Evolutionary conservation across 495 filamentous ascomycete genomes (phyloP), one percentile per base, ranked within the genome.

Genomic region (Talaromyces ruber): DNA sequence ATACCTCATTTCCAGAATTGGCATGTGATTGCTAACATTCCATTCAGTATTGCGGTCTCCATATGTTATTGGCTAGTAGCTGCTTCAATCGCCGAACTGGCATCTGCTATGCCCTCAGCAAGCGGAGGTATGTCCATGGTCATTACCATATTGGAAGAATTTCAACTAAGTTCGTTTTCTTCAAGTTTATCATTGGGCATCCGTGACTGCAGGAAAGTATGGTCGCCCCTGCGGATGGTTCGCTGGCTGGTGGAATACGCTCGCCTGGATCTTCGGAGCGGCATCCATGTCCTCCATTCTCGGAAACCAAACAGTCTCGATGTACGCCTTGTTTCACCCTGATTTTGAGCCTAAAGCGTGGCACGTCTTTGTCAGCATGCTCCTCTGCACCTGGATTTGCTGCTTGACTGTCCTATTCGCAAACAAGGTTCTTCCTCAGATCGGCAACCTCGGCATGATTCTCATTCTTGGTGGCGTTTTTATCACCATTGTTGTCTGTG

Each of bases 131-230:
- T 21, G 67, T 64, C 6, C 11, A 26, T 52, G 64, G 61, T 16
- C 62, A 63, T 5, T 3, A 18, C 47, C 18, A 34, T 2, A 45
- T 43, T 28, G 14, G 58, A 24, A 14, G 18, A 7, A 24, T 59
- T 22, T 51, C 3, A 22, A 6, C 26, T 34, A 32, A 12, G 28
- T 22, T 21, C 7, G n/a, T 16, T 7, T 39, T 29, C 34, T 11
- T 32, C 55, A 28, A 64, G 75, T 96, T 2, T 93, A 93, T 64
- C 90, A 94, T 70, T 94, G 90, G 90, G 89, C 90, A 4, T 85
- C 86, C 0, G 81, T 93, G 16, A 90, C 90, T 0, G 85, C 83
- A 5, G 89, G 89, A 2, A 82, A 76, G 52, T 88, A 86, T 70
- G 91, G 90, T 30, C 82, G 88, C 14, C 68, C 82, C 2, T 75